Evolutionary conservation across 2,329 filamentous ascomycete species (phyloP).

Genomic region (Aspergillus bombycis): DNA sequence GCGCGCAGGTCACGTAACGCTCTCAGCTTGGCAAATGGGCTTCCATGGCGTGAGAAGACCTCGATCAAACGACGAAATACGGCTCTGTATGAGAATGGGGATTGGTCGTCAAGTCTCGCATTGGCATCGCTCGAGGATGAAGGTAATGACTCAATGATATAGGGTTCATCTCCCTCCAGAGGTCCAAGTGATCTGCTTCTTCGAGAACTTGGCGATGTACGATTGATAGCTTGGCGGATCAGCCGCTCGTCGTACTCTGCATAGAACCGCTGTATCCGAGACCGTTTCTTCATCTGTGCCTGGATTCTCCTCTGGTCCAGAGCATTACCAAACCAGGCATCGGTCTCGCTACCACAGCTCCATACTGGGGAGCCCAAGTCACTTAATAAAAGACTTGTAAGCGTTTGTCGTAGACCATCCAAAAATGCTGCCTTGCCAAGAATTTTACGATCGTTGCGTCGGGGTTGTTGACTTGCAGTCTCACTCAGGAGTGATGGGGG

Average conservation of each 20-base stretch:
- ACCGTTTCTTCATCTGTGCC: constrained; percentile 43
- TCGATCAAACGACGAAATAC: constrained; percentile 79
- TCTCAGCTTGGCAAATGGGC: constrained; percentile 82
- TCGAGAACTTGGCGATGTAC: constrained; percentile 26
- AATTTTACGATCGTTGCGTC: constrained; percentile 41
- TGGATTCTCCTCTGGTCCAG: constrained; percentile 54
- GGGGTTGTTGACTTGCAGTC: constrained; percentile 35
- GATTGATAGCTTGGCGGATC: constrained; percentile 27
- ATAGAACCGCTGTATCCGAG: constrained; percentile 43
- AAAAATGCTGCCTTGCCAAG: constrained; percentile 81
- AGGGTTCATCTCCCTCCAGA: constrained; percentile 15
- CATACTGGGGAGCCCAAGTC: constrained; percentile 87
- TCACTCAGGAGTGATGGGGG: constrained; percentile 48
- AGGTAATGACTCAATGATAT: not conserved
- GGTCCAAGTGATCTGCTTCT: constrained; percentile 41
- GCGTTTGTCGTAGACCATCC: constrained; percentile 72
- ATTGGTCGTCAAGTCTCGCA: constrained; percentile 29
- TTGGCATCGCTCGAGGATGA: not conserved
- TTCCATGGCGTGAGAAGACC: constrained; percentile 87
- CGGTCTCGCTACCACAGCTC: constrained; percentile 88
- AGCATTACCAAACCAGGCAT: constrained; percentile 72
- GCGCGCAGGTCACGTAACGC: constrained; percentile 81
- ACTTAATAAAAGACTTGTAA: constrained; percentile 83
- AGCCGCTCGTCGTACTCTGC: constrained; percentile 39
- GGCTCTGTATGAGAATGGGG: constrained; percentile 73